Evolutionary conservation across 805 yeast genomes (phyloP), one percentile per base, ranked within the genome.

Genomic region (Wickerhamiella allomyrinae): DNA sequence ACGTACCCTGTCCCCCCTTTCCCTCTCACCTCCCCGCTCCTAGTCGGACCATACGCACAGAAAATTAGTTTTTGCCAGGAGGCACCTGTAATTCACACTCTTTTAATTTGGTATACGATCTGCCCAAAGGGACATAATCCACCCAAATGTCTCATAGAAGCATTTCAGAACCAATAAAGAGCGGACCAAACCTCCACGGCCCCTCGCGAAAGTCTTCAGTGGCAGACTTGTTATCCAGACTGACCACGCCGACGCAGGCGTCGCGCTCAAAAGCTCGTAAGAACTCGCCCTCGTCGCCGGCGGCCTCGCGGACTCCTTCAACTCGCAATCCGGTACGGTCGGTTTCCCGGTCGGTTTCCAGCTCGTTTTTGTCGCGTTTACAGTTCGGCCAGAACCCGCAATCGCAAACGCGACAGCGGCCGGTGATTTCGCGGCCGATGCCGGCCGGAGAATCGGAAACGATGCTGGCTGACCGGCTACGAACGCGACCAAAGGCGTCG

Each of bases 181-280:
- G 31, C 31, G 31, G 17, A 7, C 31, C 15, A 5, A 11, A 14
- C 14, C 37, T 25, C 9, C 19, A 8, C 3, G 14, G 25, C 3
- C 23, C 21, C 7, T 14, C 17, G 4, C 42, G 51, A 13, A 47
- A 47, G 36, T 48, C 55, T 24, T 43, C 53, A 24, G 54, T 57
- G 11, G 47, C 60, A 5, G 61, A 57, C 15, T 39, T 58, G 34
- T 45, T 58, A 4, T 45, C 60, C 10, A 47, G 62, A 17, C 47
- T 58, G 35, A 57, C 60, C 2, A 43, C 56, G 21, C 53, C 56
- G 11, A 57, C 59, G 1, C 56, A 55, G 7, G 42, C 58, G 15
- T 49, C 56, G 13, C 50, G 57, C 23, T 52, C 54, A 15, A 50
- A 53, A 23, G 23, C 39, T 37, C 43, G 47, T 27, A 19, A 17